A percentile compares a stretch with the other conserved stretches of the same genome.
These are phyloP conservation scores for Leishmania amazonensis DNA, from an alignment of 208 protist genomes.

Conservation along the genomic window DNA sequence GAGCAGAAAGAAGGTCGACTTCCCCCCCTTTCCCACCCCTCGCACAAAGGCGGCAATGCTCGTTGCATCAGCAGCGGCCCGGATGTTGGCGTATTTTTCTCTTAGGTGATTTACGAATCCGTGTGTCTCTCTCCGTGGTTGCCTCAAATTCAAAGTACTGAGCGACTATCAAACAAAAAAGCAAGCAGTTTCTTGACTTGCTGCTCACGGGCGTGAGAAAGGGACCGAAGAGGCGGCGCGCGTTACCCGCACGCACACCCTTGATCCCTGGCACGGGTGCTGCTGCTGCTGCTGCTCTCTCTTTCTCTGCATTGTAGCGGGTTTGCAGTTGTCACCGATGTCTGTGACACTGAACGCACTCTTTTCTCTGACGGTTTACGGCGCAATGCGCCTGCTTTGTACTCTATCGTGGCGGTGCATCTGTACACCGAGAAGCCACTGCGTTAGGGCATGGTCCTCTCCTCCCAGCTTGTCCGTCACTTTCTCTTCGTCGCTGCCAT, in stretches of 20 bases:
- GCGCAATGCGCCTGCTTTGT: not conserved
- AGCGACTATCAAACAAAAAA: not conserved
- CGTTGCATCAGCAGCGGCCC: not conserved
- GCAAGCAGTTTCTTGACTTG: not conserved
- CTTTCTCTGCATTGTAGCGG: not conserved
- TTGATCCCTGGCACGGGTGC: not conserved
- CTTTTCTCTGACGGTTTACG: not conserved
- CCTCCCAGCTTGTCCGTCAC: not conserved
- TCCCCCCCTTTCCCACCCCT: not conserved
- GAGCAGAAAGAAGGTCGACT: not conserved
- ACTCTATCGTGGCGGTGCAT: not conserved
- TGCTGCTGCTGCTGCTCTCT: not conserved
- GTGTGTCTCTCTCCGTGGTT: not conserved
- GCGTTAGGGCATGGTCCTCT: not conserved
- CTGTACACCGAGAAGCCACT: not conserved
- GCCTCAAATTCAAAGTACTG: not conserved
- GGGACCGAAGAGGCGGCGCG: not conserved
- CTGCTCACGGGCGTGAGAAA: not conserved
- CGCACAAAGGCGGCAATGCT: constrained; percentile 2
- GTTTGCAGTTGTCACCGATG: not conserved
- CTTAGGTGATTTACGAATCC: not conserved
- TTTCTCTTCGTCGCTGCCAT: not conserved
- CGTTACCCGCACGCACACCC: constrained; percentile 3
- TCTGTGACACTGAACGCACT: not conserved
- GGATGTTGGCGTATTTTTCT: not conserved